These are phyloP conservation scores for Endocalyx cinctus DNA, from an alignment of 2,329 filamentous ascomycete species.

Conservation along the genomic window DNA sequence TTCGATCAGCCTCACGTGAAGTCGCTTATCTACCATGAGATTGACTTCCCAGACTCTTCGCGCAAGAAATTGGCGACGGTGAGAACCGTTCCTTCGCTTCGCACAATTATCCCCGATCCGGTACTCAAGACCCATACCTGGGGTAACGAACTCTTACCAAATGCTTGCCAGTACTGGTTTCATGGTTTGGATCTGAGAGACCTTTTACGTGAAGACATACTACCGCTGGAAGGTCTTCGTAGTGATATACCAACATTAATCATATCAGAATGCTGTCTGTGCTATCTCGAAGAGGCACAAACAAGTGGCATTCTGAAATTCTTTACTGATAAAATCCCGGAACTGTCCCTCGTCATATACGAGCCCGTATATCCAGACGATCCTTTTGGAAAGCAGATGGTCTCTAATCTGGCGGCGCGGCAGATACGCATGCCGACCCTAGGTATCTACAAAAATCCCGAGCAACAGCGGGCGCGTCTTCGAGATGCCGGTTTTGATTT, in stretches of 20 bases:
- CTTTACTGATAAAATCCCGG: slow-evolving; percentile 50
- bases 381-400: slow-evolving; percentile 87
- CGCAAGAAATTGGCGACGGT: slow-evolving; percentile 56
- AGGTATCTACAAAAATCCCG: slow-evolving; percentile 62
- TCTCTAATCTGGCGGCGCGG: slow-evolving; percentile 77
- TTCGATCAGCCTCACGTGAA: slow-evolving; percentile 39
- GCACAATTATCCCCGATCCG: slow-evolving; percentile 33
- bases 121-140: slow-evolving; percentile 31
- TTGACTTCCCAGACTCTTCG: slow-evolving; percentile 81
- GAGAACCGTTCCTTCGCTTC: slow-evolving; percentile 40
- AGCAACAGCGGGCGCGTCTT: slow-evolving; percentile 65
- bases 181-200: slow-evolving; percentile 69
- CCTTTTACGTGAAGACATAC: slow-evolving; percentile 32
- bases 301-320: slow-evolving; percentile 61
- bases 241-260: slow-evolving; percentile 70
- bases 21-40: slow-evolving; percentile 75
- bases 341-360: slow-evolving; percentile 68
- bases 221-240: slow-evolving; percentile 41
- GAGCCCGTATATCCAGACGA: slow-evolving; percentile 83
- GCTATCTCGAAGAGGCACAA: slow-evolving; percentile 69
- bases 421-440: slow-evolving; percentile 83
- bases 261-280: slow-evolving; percentile 91
- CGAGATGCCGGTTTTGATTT: slow-evolving; percentile 58
- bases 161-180: slow-evolving; percentile 44
- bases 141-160: slow-evolving; percentile 32